Evolutionary conservation across 139 green algal genomes (phyloP), one percentile per base, ranked within the genome.

Genomic region (Edaphochlamys debaryana): DNA sequence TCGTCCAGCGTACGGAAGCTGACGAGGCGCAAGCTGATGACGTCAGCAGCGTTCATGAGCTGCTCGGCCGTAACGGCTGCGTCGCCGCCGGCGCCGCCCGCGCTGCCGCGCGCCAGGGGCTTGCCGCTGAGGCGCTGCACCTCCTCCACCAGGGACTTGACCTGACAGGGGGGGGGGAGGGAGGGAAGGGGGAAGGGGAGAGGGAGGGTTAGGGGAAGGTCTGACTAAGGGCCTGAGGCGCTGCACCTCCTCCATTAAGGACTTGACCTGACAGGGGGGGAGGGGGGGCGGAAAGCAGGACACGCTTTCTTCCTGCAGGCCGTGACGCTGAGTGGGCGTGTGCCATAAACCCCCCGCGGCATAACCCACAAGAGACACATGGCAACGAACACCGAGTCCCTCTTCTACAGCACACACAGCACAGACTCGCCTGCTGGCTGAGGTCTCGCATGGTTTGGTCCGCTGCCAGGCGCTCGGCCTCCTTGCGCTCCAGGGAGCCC

Each of bases 1-100:
- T 90, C 86, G 3, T 73, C 54, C 62, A 90, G 36, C 19, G 69
- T 56, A 2, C 86, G 52, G 86, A 84, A 90, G 13, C 76, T 90
- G 17, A 90, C 81, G 17, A 90, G 69, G 0, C 76, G 75, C 19
- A 38, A 36, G 54, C 67, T 83, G 68, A 90, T 90, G 9, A 90
- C 81, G 37, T 79, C 76, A 37, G 38, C 23, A 19, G 72, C 78
- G 38, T 50, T 90, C 27, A 87, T 30, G 36, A 86, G 74, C 86
- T 82, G 75, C 11, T 85, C 84, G 8, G 84, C 84, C 4, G 17
- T 83, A 3, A 80, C 4, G 62, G 3, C 45, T 40, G 11, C 19
- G 42, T 23, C 63, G 45, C 20, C 45, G 64, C 64, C 32, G 32
- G 17, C 73, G 30, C 58, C 40, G 60, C 48, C 56, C 7, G 9